A percentile compares a stretch with the other conserved stretches of the same genome.
phyloP scores from a whole-genome alignment of 768 basidiomycete genomes.

The Psilocybe subaeruginosa region DNA sequence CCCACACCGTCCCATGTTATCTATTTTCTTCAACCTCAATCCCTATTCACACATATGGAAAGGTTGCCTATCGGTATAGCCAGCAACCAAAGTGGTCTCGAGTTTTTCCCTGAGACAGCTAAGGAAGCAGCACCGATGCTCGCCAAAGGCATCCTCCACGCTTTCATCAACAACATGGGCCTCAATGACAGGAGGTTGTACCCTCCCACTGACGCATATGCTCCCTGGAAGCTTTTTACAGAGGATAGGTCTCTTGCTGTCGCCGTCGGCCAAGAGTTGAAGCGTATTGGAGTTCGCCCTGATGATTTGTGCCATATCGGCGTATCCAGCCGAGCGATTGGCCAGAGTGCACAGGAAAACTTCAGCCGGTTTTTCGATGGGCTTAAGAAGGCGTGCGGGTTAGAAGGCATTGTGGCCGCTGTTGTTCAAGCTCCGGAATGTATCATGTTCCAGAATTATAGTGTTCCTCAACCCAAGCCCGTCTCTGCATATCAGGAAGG shows the following conservation, averaged over 20 bases:
- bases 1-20: conserved; percentile 32
- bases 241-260: conserved; percentile 25
- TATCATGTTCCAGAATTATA: conserved; percentile 8
- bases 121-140: conserved; percentile 32
- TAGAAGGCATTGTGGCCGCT: background rate
- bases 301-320: conserved; percentile 28
- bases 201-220: background rate
- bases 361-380: background rate
- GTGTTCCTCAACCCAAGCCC: background rate
- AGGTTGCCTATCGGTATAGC: conserved; percentile 23
- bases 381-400: background rate
- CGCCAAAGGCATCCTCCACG: conserved; percentile 29
- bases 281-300: conserved; percentile 26
- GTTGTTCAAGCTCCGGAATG: conserved; percentile 1
- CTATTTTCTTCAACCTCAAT: conserved; percentile 32
- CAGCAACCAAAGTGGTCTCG: conserved; percentile 13
- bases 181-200: conserved; percentile 8
- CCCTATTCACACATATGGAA: conserved; percentile 25
- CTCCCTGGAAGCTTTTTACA: conserved; percentile 31
- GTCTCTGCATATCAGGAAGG: background rate
- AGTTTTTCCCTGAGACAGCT: conserved; percentile 34
- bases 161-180: conserved; percentile 25
- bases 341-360: background rate
- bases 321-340: background rate
- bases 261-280: conserved; percentile 30